Evolutionary conservation across 495 filamentous ascomycete species (phyloP).

Genomic region (Sphaerosporella brunnea): DNA sequence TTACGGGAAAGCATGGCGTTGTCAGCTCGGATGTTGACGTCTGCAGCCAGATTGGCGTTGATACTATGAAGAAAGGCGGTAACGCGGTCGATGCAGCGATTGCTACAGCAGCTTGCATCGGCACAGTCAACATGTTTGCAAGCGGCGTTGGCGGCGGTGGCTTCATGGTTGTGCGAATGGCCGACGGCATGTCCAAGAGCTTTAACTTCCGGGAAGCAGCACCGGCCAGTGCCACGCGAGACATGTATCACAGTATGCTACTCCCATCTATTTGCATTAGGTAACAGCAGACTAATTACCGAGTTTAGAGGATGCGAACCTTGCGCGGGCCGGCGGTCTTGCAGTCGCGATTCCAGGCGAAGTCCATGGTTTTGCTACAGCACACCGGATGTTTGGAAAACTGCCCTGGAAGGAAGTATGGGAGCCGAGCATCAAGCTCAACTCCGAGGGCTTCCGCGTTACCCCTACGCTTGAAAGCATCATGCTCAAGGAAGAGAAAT

Average conservation of each 20-base stretch:
- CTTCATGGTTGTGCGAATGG: constrained; percentile 21
- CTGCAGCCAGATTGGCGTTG: constrained; percentile 23
- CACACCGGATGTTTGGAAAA: constrained; percentile 16
- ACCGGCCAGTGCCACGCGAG: constrained; percentile 12
- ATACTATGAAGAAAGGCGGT: constrained; percentile 21
- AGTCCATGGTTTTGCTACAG: constrained; percentile 20
- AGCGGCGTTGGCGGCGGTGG: constrained; percentile 24
- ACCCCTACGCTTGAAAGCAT: constrained; percentile 10
- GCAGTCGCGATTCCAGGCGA: constrained; percentile 22
- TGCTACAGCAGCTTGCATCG: constrained; percentile 21
- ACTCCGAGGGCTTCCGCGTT: constrained; percentile 15
- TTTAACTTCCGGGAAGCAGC: constrained; percentile 26
- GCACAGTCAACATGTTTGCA: constrained; percentile 22
- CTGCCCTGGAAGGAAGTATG: constrained; percentile 23
- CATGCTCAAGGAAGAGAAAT: constrained; percentile 10
- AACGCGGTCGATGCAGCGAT: constrained; percentile 25
- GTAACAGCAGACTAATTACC: neutral
- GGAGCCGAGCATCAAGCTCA: constrained; percentile 17
- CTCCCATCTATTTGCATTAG: neutral
- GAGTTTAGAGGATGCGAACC: constrained; percentile 12
- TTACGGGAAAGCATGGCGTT: constrained; percentile 17
- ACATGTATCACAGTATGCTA: constrained; percentile 23
- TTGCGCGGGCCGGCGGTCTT: constrained; percentile 19
- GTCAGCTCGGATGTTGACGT: constrained; percentile 21
- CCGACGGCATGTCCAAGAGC: constrained; percentile 16